Evolutionary conservation across 306 rosid species (phyloP), one percentile per base, ranked within the genome.

Genomic region (Gastrolobium villosum): DNA sequence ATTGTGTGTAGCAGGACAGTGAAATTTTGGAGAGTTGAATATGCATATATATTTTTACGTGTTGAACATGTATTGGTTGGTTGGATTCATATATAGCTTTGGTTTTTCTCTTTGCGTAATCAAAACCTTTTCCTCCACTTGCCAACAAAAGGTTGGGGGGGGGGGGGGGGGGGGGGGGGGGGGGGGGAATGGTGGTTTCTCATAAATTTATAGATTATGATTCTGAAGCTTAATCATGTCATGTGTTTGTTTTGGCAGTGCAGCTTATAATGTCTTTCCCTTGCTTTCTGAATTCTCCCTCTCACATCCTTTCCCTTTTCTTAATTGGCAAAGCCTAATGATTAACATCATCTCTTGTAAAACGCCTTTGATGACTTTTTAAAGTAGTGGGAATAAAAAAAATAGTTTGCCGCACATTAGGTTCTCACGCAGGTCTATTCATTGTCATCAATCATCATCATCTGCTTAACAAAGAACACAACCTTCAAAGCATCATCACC

Each of bases 41-140:
- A 54, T 53, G 39, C 37, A 31, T 9, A 56, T 56, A 3, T 56
- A 4, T n/a, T 59, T 1, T 34, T 32, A 2, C 5, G n/a, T 15
- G 10, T 59, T 32, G 65, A 35, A 32, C 4, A 43, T 60, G 65
- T 68, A 43, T n/a, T 31, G 43, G 44, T 68, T 31, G 59, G 44
- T 68, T 31, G 14, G 41, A 31, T 30, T 10, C 30, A 11, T 20
- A n/a, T n/a, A 6, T 32, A 37, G 0, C 5, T n/a, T 63, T 63
- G 32, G 10, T 4, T 65, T 28, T 13, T 59, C 65, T 41, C 11
- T 20, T 1, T 20, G 48, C 15, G 54, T 76, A 65, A 77, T 31
- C 59, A 77, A 62, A 76, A 53, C 64, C 43, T 10, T 30, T 40
- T 65, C 15, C 57, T 20, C 72, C 56, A 77, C 67, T 46, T 39